These are phyloP conservation scores for Tuber aestivum DNA, from an alignment of 495 filamentous ascomycete genomes.

Conservation along the genomic window DNA sequence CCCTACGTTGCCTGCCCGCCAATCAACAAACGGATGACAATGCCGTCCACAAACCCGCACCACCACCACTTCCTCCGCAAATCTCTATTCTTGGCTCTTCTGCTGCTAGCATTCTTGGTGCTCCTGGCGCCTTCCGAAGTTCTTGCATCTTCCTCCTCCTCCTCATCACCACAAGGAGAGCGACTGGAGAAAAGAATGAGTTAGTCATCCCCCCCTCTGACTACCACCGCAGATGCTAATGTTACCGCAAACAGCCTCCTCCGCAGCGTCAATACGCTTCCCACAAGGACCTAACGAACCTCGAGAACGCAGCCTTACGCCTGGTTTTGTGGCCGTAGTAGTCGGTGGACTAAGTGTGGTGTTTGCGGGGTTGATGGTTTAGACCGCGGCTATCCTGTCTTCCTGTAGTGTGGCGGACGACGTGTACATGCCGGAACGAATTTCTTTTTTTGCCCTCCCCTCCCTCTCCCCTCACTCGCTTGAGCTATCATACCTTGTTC, in stretches of 20 bases:
- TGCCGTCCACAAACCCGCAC: neutral
- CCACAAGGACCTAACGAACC: constrained; percentile 32
- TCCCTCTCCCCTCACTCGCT: neutral
- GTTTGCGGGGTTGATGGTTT: constrained; percentile 35
- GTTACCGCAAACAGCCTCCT: constrained; percentile 19
- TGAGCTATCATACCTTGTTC: neutral
- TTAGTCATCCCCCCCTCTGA: constrained; percentile 9
- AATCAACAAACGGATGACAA: neutral
- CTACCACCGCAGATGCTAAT: constrained; percentile 1
- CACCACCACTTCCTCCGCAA: neutral
- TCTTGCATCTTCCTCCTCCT: neutral
- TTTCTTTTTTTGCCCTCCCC: constrained; percentile 1
- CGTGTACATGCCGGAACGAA: constrained; percentile 14
- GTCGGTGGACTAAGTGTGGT: constrained; percentile 32
- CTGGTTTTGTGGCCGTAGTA: constrained; percentile 28
- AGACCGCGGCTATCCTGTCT: neutral
- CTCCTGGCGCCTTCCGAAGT: neutral
- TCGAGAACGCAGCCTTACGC: constrained; percentile 29
- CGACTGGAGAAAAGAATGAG: constrained; percentile 21
- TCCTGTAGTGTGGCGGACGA: neutral
- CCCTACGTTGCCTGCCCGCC: neutral
- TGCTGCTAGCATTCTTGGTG: neutral
- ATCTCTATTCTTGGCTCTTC: neutral
- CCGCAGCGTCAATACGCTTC: constrained; percentile 29
- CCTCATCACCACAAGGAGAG: neutral